Base-by-base conservation (phyloP, 1,284 basidiomycete species). In the Ceratobasidium sp. region DNA sequence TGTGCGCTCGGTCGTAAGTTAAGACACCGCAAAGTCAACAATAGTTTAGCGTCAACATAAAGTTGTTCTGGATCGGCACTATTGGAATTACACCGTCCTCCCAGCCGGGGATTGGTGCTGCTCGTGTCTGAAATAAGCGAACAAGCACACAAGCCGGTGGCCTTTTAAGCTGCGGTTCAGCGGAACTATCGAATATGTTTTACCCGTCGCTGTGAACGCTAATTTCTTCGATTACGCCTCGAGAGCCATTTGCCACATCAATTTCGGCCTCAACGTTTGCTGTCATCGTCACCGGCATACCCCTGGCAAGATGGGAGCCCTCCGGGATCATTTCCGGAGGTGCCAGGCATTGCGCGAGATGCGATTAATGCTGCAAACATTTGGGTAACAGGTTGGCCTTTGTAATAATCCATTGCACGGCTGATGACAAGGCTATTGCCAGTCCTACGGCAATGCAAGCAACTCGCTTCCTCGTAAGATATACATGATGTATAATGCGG, bases 101-200 rank as follows among this genome's bases (percentile, higher is more conserved):
- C 13, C 83, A 76, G 1, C 80, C 82, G 19, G 46, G 37, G 66
- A 39, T 4, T 61, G 39, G 11, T 76, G 78, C 27, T 78, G n/a
- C n/a, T n/a, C n/a, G 64, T 16, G 81, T 83, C 7, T 78, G 76
- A 1, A 78, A 48, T 16, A 84, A 71, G 46, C 79, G 80, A n/a
- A n/a, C n/a, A n/a, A n/a, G n/a, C n/a, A n/a, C n/a, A n/a, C n/a
- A n/a, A n/a, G n/a, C n/a, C n/a, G n/a, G n/a, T n/a, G n/a, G n/a
- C n/a, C n/a, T n/a, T n/a, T n/a, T n/a, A n/a, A n/a, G n/a, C n/a
- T n/a, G 83, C 84, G 14, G 81, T 75, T 51, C 82, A 74, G n/a
- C n/a, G n/a, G n/a, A n/a, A n/a, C n/a, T n/a, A n/a, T n/a, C n/a
- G n/a, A n/a, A n/a, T n/a, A n/a, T n/a, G n/a, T n/a, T n/a, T n/a